Percentiles rank a stretch among this genome's conserved stretches.
Evolutionary conservation across 2,329 filamentous ascomycete species (phyloP).

Genomic region (Xylariaceae sp.): DNA sequence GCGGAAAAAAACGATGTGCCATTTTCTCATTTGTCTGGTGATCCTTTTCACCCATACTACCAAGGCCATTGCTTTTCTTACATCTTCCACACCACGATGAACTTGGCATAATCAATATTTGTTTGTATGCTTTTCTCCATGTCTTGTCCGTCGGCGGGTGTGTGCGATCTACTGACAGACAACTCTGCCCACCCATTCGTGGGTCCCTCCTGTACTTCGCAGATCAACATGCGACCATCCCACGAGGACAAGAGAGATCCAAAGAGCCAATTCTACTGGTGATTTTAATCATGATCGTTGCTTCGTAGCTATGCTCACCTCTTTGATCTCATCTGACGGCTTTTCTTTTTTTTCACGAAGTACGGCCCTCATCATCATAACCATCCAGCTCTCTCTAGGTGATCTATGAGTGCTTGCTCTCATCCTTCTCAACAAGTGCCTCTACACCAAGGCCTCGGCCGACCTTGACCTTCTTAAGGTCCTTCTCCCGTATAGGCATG

Average conservation of each 20-base stretch:
- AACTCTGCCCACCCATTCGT: not conserved
- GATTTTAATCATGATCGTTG: not conserved
- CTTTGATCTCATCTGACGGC: not conserved
- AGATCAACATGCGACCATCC: not conserved
- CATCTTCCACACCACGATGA: not conserved
- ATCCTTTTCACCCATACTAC: no score
- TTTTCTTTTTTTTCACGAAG: not conserved
- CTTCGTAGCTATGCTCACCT: not conserved
- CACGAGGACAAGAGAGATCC: not conserved
- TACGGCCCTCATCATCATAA: not conserved
- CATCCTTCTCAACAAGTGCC: constrained; percentile 67
- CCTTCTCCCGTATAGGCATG: constrained; percentile 32
- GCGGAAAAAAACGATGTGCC: no score
- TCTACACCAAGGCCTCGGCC: constrained; percentile 75
- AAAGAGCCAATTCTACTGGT: not conserved
- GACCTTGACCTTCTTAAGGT: constrained; percentile 79
- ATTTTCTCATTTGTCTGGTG: no score
- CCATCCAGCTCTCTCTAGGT: not conserved
- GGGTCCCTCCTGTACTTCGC: not conserved
- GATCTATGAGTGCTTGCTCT: constrained; percentile 45
- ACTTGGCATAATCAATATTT: not conserved
- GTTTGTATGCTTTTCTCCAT: not conserved
- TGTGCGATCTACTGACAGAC: not conserved
- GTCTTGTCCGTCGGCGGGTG: not conserved
- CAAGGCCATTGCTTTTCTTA: not conserved